phyloP scores from a whole-genome alignment of 768 basidiomycete species.

The Auricularia sp. region DNA sequence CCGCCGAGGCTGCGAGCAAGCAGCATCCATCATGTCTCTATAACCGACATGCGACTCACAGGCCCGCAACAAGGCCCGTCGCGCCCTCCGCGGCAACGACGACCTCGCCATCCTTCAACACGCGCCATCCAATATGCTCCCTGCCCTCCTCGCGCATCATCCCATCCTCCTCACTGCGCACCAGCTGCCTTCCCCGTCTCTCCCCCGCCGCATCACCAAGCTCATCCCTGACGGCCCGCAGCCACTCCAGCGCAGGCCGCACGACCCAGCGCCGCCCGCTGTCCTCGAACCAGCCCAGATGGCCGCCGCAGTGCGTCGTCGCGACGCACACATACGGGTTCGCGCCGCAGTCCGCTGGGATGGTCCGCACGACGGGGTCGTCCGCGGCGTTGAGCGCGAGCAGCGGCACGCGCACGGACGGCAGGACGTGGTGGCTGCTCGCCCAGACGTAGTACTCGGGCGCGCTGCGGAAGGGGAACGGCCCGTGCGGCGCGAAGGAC shows the following conservation, averaged over 20 bases:
- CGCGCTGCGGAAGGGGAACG: slow-evolving; percentile 37
- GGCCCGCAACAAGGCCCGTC: neutral
- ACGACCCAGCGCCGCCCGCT: slow-evolving; percentile 45
- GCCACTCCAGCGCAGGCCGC: slow-evolving; percentile 65
- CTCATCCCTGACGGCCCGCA: slow-evolving; percentile 41
- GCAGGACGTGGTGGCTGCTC: slow-evolving; percentile 52
- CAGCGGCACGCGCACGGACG: slow-evolving; percentile 57
- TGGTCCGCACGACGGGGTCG: slow-evolving; percentile 61
- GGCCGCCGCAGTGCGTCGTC: slow-evolving; percentile 57
- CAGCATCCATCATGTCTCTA: neutral
- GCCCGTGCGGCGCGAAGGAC: slow-evolving; percentile 13
- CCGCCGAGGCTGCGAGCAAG: no score
- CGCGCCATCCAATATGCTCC: neutral
- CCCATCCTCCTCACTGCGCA: neutral
- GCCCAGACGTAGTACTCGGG: slow-evolving; percentile 39
- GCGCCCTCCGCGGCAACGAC: neutral
- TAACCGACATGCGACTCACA: neutral
- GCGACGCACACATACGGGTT: slow-evolving; percentile 47
- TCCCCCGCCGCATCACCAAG: neutral
- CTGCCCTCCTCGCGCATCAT: neutral
- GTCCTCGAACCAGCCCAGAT: slow-evolving; percentile 75
- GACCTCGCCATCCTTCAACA: neutral
- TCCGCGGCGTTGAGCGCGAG: slow-evolving; percentile 66
- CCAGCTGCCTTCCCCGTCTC: neutral
- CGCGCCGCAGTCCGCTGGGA: slow-evolving; percentile 46